Base-by-base conservation (phyloP, 768 basidiomycete species). In the Phylloporus arenicola region DNA sequence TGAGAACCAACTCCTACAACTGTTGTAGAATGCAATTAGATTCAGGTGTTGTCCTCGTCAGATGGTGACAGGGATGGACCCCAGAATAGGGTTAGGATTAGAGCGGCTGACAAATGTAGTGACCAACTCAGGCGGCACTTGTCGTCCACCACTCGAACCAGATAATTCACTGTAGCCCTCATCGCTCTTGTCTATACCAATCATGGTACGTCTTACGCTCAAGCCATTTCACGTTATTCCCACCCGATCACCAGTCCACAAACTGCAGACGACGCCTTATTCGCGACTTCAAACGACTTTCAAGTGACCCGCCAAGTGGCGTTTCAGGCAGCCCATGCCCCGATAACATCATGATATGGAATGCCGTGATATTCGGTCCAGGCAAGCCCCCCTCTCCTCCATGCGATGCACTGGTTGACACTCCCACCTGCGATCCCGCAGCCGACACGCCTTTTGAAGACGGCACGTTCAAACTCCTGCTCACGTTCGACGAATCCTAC, bases 361-460 rank as follows among this genome's bases (percentile, higher is more conserved):
- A 99, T 62, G 96, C 96, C 2, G 96, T 99, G 50, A 99, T 99
- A 55, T 98, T 99, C 64, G 96, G 96, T 3, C 96, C 96, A 70
- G 87, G 95, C 93, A 52, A 63, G 86, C 71, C n/a, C 7, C 25
- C 25, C 4, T 25, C 20, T 16, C 17, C 43, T 24, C 25, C 25
- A 25, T 25, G 25, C 25, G 25, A 25, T 25, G 4, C 47, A 25
- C 33, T 20, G 4, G 37, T 8, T 34, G 22, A 61, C 48, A 20
- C 33, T 7, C 25, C 45, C 17, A 27, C 25, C 44, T 13, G 43
- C 7, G 25, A 25, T 25, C 25, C 12, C 44, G 16, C 13, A 97
- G 96, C 86, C 67, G 96, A 98, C 53, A 99, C 96, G 6, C 96
- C 96, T 0, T 99, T 99, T 68, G 96, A 98, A 70, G 96, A 98